Base-by-base conservation (phyloP, 768 basidiomycete species). In the Hebeloma cylindrosporum region DNA sequence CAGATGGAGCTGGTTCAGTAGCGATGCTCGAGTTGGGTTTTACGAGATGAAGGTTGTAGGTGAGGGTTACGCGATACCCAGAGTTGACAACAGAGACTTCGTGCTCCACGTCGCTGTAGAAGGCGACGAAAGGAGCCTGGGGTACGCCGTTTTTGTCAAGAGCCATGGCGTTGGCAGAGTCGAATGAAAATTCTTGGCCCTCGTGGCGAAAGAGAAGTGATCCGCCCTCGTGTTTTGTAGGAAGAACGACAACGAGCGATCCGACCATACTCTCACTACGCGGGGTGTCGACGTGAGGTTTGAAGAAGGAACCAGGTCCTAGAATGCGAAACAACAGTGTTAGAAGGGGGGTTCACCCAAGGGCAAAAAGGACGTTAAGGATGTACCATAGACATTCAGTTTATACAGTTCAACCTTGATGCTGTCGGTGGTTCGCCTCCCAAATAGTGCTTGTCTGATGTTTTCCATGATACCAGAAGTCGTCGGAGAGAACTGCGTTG, bases 241-340 rank as follows among this genome's bases (percentile, higher is more conserved):
- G 78, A 38, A 77, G 67, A n/a, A 74, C 65, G 25, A 79, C 50
- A 1, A 79, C 70, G 6, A 82, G 66, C 1, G 78, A 78, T 1
- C 73, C 78, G 27, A 81, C 71, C 70, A 79, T 78, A 18, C 53
- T 51, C 5, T 63, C 60, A 5, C 60, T 53, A 7, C 70, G 69
- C 4, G 73, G 75, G 0, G 77, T 77, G 45, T 78, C 79, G 30
- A 70, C 64, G 50, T 78, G 78, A 1, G 71, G 29, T 50, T 75
- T 76, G 65, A 78, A 79, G 53, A 75, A 78, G 0, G 67, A 67
- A 7, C 63, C 75, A 35, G 66, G 53, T 1, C 64, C 73, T 74
- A 38, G 5, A 7, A 23, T 5, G 16, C 22, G 22, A 7, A 32
- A 9, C n/a, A 26, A 17, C 25, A 25, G 22, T 33, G 18, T 20